phyloP scores from a whole-genome alignment of 2,329 filamentous ascomycete species.

The Onygenales sp. region DNA sequence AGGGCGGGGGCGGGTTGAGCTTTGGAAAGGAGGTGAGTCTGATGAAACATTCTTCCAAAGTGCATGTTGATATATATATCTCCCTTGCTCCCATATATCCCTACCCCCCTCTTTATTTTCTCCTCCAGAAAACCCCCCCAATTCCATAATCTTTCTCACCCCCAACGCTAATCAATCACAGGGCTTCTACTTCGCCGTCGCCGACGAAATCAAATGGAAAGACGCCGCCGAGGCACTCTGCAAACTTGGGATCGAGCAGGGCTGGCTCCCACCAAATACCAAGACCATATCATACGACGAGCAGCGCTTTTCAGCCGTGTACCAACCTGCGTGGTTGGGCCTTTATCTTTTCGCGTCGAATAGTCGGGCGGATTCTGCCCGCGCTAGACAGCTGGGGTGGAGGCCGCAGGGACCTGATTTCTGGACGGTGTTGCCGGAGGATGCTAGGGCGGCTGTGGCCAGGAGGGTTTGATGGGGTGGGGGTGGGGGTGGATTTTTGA shows the following conservation, averaged over 20 bases:
- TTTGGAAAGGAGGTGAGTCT: conserved; percentile 6
- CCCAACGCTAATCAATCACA: not conserved
- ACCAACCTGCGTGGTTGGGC: not conserved
- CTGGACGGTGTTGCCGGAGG: conserved; percentile 5
- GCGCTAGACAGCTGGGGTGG: conserved; percentile 7
- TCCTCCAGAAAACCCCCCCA: not conserved
- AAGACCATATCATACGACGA: conserved; percentile 5
- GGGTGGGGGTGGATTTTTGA: not conserved
- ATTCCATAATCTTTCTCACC: too few species aligned
- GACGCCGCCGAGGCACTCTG: conserved; percentile 7
- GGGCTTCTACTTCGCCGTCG: conserved; percentile 7
- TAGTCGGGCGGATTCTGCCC: conserved; percentile 4
- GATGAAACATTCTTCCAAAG: too few species aligned
- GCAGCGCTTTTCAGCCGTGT: not conserved
- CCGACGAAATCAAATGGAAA: conserved; percentile 6
- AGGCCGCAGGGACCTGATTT: conserved; percentile 5
- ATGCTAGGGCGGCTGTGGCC: conserved; percentile 5
- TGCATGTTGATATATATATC: too few species aligned
- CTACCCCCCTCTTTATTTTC: not conserved
- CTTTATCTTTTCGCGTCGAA: conserved; percentile 6
- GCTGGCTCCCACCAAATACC: conserved; percentile 6
- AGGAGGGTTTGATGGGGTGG: not conserved
- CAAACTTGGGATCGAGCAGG: conserved; percentile 5
- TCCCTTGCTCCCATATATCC: not conserved
- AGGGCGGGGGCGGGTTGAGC: conserved; percentile 2